Base-by-base conservation (phyloP, 257 asterid genomes). In the Solanum habrochaites region DNA sequence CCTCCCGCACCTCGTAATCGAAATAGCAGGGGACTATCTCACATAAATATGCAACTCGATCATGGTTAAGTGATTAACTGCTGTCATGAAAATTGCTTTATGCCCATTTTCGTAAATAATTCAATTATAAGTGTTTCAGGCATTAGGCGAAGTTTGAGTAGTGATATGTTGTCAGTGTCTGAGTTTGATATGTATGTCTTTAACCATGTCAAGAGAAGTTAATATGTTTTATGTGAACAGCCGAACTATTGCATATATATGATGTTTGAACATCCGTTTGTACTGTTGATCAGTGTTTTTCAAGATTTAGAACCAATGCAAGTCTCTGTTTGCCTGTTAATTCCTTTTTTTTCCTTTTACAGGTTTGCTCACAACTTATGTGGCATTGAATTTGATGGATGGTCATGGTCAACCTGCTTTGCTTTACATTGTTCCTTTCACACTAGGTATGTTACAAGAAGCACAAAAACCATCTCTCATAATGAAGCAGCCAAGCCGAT, bases 351-450 rank as follows among this genome's bases (percentile, higher is more conserved):
- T 69, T 47, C 67, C 78, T 73, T 12, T 58, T 49, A 78, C 92
- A 97, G 99, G 99, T 89, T 98, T 97, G 91, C 93, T 96, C 71
- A 88, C 93, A 14, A 97, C 99, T 31, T 97, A 97, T 43, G 94
- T 96, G 91, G 99, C 98, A 40, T 93, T 97, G 85, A 96, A 93
- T 91, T 86, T 97, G 95, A 97, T 95, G 98, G 98, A 96, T 71
- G 99, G 99, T 80, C 98, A 95, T 73, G 99, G 99, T 70, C 99
- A 97, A 75, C 99, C 99, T 20, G 99, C 99, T 42, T 89, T 97
- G 93, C 99, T 97, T 43, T 97, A 97, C 90, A 97, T 97, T 60
- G 99, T 97, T n/a, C 99, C 99, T 15, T 96, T 94, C 94, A 97
- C 97, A 3, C 90, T 97, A 88, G 98, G 99, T 97, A 89, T n/a